Evolutionary conservation across 306 rosid species (phyloP).

Genomic region (Pterocarpus macrocarpus): DNA sequence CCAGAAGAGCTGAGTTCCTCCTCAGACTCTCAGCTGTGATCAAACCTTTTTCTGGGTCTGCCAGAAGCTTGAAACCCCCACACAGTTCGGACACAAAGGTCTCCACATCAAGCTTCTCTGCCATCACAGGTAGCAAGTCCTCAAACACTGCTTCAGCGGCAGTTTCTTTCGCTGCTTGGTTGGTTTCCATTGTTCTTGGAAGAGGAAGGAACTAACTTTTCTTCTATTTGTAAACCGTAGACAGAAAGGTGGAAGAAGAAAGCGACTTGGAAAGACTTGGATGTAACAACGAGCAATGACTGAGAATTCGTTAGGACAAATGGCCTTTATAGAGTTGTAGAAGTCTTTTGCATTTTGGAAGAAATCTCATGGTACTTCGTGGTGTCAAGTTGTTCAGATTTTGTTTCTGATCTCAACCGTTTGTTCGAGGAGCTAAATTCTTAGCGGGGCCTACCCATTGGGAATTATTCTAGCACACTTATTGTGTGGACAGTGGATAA

Average conservation of each 20-base stretch:
- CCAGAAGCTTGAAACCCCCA: conserved; percentile 72
- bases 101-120: conserved; percentile 81
- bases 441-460: conserved; percentile 7
- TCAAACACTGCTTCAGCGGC: conserved; percentile 49
- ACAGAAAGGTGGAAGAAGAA: background rate
- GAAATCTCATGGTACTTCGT: background rate
- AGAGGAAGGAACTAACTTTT: background rate
- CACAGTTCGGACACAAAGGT: conserved; percentile 68
- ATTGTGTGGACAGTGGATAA: background rate
- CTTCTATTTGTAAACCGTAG: background rate
- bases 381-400: background rate
- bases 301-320: conserved; percentile 32
- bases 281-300: background rate
- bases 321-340: conserved; percentile 30
- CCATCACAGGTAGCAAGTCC: conserved; percentile 83
- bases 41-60: conserved; percentile 63
- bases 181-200: conserved; percentile 45
- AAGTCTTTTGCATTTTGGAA: background rate
- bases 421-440: background rate
- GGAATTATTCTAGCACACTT: background rate
- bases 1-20: conserved; percentile 63
- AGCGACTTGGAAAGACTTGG: conserved; percentile 3
- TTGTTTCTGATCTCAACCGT: background rate
- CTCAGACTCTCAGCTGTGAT: conserved; percentile 71
- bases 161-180: background rate